phyloP scores from a whole-genome alignment of 257 asterid genomes.

The Gardenia jasminoides region DNA sequence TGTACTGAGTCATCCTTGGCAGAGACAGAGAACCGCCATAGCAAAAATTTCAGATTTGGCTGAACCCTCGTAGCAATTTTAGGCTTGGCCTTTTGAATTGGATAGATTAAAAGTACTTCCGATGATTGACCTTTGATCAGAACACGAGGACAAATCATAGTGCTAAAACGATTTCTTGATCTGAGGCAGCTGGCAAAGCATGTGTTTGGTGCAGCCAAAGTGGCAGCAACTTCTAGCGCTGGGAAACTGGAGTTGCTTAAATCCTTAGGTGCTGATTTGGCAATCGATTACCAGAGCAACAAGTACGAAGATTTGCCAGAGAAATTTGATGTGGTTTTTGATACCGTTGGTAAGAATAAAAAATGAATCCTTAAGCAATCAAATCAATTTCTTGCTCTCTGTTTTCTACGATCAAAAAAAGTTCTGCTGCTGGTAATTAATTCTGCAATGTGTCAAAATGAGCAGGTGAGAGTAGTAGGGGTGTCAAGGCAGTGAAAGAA shows the following conservation, averaged over 20 bases:
- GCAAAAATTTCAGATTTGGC: not conserved
- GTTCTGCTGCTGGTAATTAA: too few relatives aligned
- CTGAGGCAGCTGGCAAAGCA: constrained; percentile 65
- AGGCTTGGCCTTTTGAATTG: not conserved
- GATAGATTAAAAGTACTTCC: not conserved
- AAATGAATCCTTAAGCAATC: not conserved
- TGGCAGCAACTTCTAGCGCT: constrained; percentile 78
- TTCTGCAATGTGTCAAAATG: not conserved
- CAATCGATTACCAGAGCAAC: constrained; percentile 76
- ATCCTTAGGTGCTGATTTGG: constrained; percentile 72
- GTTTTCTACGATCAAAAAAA: not conserved
- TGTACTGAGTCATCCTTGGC: too few relatives aligned
- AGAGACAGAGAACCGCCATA: too few relatives aligned
- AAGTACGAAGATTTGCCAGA: constrained; percentile 61
- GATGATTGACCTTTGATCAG: not conserved
- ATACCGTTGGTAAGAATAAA: constrained; percentile 62
- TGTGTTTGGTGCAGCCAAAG: constrained; percentile 78
- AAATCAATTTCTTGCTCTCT: not conserved
- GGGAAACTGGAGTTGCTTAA: constrained; percentile 57
- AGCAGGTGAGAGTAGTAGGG: constrained; percentile 69
- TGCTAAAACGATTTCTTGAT: not conserved
- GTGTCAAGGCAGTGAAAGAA: constrained; percentile 67
- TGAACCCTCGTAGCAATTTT: not conserved
- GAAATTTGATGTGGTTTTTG: constrained; percentile 76
- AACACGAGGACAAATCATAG: not conserved